Evolutionary conservation across 441 rosid species (phyloP).

Genomic region (Gossypium schwendimanii): DNA sequence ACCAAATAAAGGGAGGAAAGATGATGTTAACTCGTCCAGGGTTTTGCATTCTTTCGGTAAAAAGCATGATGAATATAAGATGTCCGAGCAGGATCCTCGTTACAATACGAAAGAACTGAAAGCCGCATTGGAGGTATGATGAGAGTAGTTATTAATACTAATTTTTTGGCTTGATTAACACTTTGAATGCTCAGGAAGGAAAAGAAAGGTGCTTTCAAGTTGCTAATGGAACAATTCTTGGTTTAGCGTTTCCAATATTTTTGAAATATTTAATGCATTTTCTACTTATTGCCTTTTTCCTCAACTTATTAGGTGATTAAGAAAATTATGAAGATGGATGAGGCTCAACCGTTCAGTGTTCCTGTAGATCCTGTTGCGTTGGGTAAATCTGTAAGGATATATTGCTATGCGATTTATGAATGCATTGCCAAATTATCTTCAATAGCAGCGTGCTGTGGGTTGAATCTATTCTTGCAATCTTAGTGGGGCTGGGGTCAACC

Average conservation of each 20-base stretch:
- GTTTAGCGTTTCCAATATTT: not conserved
- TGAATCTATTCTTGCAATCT: not conserved
- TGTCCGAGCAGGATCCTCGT: conserved; percentile 15
- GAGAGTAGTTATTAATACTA: not conserved
- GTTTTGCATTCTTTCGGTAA: conserved; percentile 23
- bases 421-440: conserved; percentile 4
- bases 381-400: conserved; percentile 41
- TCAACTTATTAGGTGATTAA: conserved; percentile 33
- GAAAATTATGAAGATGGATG: conserved; percentile 57
- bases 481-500: not conserved
- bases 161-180: not conserved
- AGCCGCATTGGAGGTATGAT: conserved; percentile 36
- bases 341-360: conserved; percentile 41
- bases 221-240: not conserved
- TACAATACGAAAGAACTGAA: conserved; percentile 37
- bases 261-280: not conserved
- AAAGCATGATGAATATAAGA: conserved; percentile 18
- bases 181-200: not conserved
- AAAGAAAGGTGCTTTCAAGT: not conserved
- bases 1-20: conserved; percentile 20
- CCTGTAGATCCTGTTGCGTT: conserved; percentile 44
- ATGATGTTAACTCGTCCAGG: conserved; percentile 23
- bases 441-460: not conserved
- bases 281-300: not conserved
- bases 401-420: not conserved